phyloP scores from a whole-genome alignment of 78 protist species.

The Polysphondylium violaceum region DNA sequence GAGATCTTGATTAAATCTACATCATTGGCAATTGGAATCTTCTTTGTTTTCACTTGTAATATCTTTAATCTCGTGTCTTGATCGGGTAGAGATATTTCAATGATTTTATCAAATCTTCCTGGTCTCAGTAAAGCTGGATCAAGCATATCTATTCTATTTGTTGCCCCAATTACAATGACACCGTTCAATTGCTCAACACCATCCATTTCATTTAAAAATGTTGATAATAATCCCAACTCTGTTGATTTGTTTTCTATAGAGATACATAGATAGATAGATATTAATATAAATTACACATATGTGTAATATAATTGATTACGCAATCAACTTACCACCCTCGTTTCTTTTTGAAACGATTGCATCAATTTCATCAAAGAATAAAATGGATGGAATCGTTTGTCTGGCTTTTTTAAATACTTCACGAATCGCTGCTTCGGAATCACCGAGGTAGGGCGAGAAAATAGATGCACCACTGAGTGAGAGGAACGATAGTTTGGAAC shows the following conservation, averaged over 20 bases:
- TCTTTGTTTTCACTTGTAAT: slow-evolving; percentile 52
- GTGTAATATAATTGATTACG: slow-evolving; percentile 23
- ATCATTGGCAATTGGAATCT: slow-evolving; percentile 27
- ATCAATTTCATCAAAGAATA: slow-evolving; percentile 97
- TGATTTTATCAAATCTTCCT: slow-evolving; percentile 82
- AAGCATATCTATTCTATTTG: slow-evolving; percentile 86
- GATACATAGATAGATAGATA: not conserved
- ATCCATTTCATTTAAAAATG: slow-evolving; percentile 92
- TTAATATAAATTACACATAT: not conserved
- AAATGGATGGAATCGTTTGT: slow-evolving; percentile 86
- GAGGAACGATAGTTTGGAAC: slow-evolving; percentile 64
- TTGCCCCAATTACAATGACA: slow-evolving; percentile 85
- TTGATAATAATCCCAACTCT: slow-evolving; percentile 85
- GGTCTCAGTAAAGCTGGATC: slow-evolving; percentile 90
- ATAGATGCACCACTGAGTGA: slow-evolving; percentile 89
- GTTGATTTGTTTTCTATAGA: slow-evolving; percentile 18
- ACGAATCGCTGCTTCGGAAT: slow-evolving; percentile 86
- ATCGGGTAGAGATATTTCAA: slow-evolving; percentile 77
- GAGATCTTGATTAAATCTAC: slow-evolving; percentile 56
- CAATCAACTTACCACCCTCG: slow-evolving; percentile 17
- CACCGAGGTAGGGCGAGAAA: slow-evolving; percentile 91
- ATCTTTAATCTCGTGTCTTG: slow-evolving; percentile 50
- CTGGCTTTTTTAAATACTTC: slow-evolving; percentile 81
- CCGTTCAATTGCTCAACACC: slow-evolving; percentile 84
- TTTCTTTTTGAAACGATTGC: slow-evolving; percentile 87